Percentiles rank a stretch among this genome's conserved stretches.
phyloP scores from a whole-genome alignment of 352 stramenopile genomes.

The Pythium rishiriense region DNA sequence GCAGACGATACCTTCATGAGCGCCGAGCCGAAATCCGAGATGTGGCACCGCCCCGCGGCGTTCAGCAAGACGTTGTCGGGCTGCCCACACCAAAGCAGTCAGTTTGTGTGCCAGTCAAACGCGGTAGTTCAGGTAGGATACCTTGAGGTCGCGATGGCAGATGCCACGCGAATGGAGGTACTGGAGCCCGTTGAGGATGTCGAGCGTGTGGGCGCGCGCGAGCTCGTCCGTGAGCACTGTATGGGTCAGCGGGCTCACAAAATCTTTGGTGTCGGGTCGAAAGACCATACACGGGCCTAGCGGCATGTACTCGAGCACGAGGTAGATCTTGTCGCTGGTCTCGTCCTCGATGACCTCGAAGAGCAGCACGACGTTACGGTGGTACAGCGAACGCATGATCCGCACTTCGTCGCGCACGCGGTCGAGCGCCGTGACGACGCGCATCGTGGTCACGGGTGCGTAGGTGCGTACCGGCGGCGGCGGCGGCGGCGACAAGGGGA shows the following conservation, averaged over 20 bases:
- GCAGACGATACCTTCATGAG: slow-evolving; percentile 23
- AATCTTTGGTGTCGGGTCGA: slow-evolving; percentile 59
- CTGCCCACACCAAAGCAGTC: slow-evolving; percentile 27
- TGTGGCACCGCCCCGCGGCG: slow-evolving; percentile 68
- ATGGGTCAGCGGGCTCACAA: slow-evolving; percentile 63
- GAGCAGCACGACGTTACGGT: slow-evolving; percentile 89
- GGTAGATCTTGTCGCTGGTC: slow-evolving; percentile 75
- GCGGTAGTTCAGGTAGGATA: slow-evolving; percentile 10
- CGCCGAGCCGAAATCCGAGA: slow-evolving; percentile 89
- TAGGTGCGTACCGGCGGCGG: slow-evolving; percentile 2
- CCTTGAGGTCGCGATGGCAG: slow-evolving; percentile 91
- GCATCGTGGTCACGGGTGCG: slow-evolving; percentile 35
- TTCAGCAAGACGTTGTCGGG: slow-evolving; percentile 90
- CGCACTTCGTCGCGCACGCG: slow-evolving; percentile 81
- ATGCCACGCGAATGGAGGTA: slow-evolving; percentile 79
- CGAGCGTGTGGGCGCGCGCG: slow-evolving; percentile 59
- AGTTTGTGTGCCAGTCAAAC: neutral
- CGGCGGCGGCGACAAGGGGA: neutral
- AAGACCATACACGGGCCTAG: slow-evolving; percentile 84
- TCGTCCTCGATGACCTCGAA: slow-evolving; percentile 90
- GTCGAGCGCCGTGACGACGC: slow-evolving; percentile 77
- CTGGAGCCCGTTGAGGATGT: slow-evolving; percentile 76
- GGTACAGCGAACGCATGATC: slow-evolving; percentile 88
- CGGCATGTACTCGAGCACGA: slow-evolving; percentile 88
- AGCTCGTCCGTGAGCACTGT: slow-evolving; percentile 59